These are phyloP conservation scores for Yamadazyma takamatsuzukensis DNA, from an alignment of 805 yeast genomes.

Conservation along the genomic window DNA sequence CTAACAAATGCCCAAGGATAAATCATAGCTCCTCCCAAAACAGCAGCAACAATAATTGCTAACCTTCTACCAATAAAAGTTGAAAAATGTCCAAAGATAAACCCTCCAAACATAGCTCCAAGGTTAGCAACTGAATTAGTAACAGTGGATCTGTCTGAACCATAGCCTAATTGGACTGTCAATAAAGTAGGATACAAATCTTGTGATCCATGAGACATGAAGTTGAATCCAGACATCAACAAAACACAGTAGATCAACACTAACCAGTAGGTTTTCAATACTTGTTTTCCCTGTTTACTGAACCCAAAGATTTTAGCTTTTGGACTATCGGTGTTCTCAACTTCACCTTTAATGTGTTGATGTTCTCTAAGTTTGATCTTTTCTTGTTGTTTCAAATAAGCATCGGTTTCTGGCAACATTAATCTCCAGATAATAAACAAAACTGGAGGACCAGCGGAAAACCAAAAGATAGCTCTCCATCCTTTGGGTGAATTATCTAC, in stretches of 20 bases:
- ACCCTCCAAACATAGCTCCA: constrained; percentile 41
- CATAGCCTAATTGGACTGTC: constrained; percentile 29
- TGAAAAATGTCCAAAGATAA: constrained; percentile 42
- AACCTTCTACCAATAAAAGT: constrained; percentile 36
- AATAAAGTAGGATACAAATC: constrained; percentile 41
- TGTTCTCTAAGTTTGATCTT: constrained; percentile 9
- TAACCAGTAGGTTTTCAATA: constrained; percentile 54
- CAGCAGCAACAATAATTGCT: constrained; percentile 26
- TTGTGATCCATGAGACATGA: constrained; percentile 41
- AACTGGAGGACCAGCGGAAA: constrained; percentile 55
- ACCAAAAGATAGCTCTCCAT: constrained; percentile 70
- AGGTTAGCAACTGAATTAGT: constrained; percentile 39
- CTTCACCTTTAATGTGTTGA: constrained; percentile 4
- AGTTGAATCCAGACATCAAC: constrained; percentile 40
- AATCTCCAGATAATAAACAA: constrained; percentile 31
- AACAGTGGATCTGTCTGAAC: constrained; percentile 31
- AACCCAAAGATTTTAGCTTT: constrained; percentile 8
- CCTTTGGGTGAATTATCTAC: constrained; percentile 37
- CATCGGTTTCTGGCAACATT: constrained; percentile 44
- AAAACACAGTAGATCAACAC: constrained; percentile 53
- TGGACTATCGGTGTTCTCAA: constrained; percentile 22
- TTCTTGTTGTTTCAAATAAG: constrained; percentile 40
- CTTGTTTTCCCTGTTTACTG: constrained; percentile 7
- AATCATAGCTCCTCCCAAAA: constrained; percentile 37
- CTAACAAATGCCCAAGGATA: constrained; percentile 36